These are phyloP conservation scores for Diaporthe capsici DNA, from an alignment of 2,329 filamentous ascomycete species.

Conservation along the genomic window DNA sequence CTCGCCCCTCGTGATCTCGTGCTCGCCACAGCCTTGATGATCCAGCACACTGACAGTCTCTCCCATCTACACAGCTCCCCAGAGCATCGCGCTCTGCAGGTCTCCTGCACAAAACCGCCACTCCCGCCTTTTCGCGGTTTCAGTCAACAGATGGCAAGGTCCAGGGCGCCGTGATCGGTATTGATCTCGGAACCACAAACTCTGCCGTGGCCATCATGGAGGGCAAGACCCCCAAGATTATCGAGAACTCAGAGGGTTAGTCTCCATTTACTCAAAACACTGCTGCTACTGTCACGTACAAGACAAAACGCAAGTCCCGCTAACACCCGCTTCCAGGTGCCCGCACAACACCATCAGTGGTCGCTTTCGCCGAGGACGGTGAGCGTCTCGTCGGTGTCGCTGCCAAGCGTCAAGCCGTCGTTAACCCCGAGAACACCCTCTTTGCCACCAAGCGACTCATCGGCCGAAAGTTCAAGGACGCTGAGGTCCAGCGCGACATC, in stretches of 20 bases:
- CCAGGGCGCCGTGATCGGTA: constrained; percentile 96
- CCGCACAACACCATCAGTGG: constrained; percentile 92
- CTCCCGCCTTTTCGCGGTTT: constrained; percentile 82
- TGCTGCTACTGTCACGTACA: not conserved
- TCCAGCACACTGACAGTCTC: constrained; percentile 32
- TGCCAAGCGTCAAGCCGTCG: constrained; percentile 97
- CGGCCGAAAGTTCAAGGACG: constrained; percentile 94
- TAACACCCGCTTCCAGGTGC: constrained; percentile 69
- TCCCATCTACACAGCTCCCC: constrained; percentile 73
- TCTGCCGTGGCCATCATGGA: constrained; percentile 98
- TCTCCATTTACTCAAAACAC: not conserved
- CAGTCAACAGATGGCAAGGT: constrained; percentile 89
- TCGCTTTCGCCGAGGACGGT: constrained; percentile 94
- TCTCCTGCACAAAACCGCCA: constrained; percentile 77
- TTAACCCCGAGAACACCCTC: constrained; percentile 98
- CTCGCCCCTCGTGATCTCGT: not conserved
- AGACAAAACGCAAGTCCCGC: not conserved
- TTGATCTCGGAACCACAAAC: constrained; percentile 98
- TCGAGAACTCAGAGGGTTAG: constrained; percentile 95
- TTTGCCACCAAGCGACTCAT: constrained; percentile 99
- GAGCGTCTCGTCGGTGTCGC: constrained; percentile 97
- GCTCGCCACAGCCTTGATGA: not conserved
- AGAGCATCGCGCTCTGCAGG: constrained; percentile 80
- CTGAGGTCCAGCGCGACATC: constrained; percentile 95
- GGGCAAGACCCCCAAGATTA: constrained; percentile 94